Percentiles rank a stretch among this genome's conserved stretches.
Conservation (phyloP, 2,329 filamentous ascomycete genomes). For the Ceratocystis huliohia region DNA sequence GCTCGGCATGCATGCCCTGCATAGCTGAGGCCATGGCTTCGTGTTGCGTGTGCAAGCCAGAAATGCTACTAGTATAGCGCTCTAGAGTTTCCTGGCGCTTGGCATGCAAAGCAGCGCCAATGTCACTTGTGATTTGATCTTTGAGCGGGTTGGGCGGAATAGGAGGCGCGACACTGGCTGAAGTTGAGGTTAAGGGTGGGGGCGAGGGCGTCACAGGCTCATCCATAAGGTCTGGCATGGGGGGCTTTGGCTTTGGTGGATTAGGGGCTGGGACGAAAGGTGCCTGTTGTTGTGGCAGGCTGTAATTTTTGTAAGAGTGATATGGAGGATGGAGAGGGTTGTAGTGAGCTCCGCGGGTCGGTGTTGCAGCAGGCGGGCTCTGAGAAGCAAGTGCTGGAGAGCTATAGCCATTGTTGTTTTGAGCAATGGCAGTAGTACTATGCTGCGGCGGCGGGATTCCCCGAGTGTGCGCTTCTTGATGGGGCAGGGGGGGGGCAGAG, state of each 20-base stretch:
- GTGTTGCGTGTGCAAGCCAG: constrained; percentile 66
- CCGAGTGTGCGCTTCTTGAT: not conserved
- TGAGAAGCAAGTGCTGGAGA: not conserved
- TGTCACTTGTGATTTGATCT: constrained; percentile 66
- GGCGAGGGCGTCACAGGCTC: constrained; percentile 42
- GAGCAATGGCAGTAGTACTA: not conserved
- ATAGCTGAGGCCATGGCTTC: constrained; percentile 61
- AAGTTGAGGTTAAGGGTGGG: constrained; percentile 33
- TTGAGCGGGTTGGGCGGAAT: constrained; percentile 95
- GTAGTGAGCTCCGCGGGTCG: not conserved
- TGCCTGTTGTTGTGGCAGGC: constrained; percentile 11
- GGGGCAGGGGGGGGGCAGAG: constrained; percentile 35
- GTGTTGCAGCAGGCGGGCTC: not conserved
- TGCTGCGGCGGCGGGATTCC: not conserved
- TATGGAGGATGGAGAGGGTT: not conserved
- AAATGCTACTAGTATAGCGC: constrained; percentile 62
- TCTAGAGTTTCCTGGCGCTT: constrained; percentile 56
- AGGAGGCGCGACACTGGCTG: constrained; percentile 48
- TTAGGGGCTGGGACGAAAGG: constrained; percentile 23
- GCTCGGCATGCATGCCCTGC: constrained; percentile 58
- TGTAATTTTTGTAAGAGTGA: not conserved
- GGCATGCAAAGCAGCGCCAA: constrained; percentile 56
- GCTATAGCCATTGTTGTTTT: not conserved
- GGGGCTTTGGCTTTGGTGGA: constrained; percentile 30
- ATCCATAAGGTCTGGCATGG: constrained; percentile 43